Conservation (phyloP, 2,329 filamentous ascomycete species). For the Colletotrichum simmondsii region DNA sequence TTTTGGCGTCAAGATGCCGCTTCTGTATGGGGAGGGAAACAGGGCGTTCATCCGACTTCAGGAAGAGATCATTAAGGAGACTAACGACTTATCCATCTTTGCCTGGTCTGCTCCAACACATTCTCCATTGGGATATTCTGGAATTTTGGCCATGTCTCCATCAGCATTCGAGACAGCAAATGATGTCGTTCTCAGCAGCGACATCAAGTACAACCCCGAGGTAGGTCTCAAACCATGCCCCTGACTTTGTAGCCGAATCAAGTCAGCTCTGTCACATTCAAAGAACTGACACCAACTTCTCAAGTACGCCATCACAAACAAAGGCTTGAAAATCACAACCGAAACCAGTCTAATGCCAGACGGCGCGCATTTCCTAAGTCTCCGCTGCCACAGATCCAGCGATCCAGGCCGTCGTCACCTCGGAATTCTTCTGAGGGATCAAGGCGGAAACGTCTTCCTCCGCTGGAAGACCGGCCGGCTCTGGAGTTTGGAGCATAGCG, state of each 20-base stretch:
- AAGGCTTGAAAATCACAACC: background rate
- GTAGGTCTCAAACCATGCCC: background rate
- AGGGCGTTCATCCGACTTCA: conserved; percentile 38
- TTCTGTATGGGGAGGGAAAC: conserved; percentile 40
- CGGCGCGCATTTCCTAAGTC: background rate
- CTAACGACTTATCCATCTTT: conserved; percentile 14
- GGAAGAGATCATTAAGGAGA: conserved; percentile 4
- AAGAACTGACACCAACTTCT: background rate
- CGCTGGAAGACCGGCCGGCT: background rate
- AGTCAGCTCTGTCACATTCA: background rate
- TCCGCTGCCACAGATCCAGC: background rate
- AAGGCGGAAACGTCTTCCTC: background rate
- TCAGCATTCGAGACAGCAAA: background rate
- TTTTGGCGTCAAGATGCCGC: conserved; percentile 41
- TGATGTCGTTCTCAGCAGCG: background rate
- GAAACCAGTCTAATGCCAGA: background rate
- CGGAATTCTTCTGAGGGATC: background rate
- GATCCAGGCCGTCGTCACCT: background rate
- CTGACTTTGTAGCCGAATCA: background rate
- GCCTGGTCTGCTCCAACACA: background rate
- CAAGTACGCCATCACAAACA: background rate
- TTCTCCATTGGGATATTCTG: background rate
- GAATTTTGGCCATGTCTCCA: background rate
- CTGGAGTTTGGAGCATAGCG: background rate
- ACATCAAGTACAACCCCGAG: background rate